Evolutionary conservation across 1,284 basidiomycete species (phyloP), one percentile per base, ranked within the genome.

Genomic region (Microbotryum lychnidis-dioicae): DNA sequence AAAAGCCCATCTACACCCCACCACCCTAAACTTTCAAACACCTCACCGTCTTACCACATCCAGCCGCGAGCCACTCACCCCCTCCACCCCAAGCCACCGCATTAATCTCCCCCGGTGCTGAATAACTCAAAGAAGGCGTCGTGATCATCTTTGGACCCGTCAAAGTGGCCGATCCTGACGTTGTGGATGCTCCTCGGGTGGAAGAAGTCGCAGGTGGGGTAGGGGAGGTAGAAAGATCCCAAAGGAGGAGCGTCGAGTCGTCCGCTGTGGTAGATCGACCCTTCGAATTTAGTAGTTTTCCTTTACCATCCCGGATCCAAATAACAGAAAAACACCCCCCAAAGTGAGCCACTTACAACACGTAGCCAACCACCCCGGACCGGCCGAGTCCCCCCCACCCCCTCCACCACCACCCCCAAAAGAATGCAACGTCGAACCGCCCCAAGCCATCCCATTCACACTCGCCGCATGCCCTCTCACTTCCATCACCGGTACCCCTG

Each of bases 401-500:
- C 37, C 37, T 42, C 37, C 37, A 16, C 37, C 37, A 16, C 37
- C 37, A 16, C 37, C 37, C 16, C 37, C 37, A 12, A 16, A 18
- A 16, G 37, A 12, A 42, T 16, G 25, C 59, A 62, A 69, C 63
- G 60, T 68, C 52, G 42, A 73, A 9, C 86, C 82, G 46, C 89
- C 87, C 92, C 92, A 97, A 4, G 87, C 87, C 51, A 94, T 82
- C 2, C 87, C 87, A 70, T 91, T 90, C 42, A 96, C 81, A 58
- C 82, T 82, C 45, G 80, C 82, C 62, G 81, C 81, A 74, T 96
- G 92, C 12, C 83, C 90, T 65, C 84, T 82, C 20, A 96, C 79
- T 74, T 96, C 91, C 72, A 92, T 87, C 6, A 96, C 91, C 0
- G 93, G 91, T 67, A 89, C 85, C 0, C 93, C 93, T 0, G 92